Evolutionary conservation across 257 asterid genomes (phyloP).

Genomic region (Verbena officinalis): DNA sequence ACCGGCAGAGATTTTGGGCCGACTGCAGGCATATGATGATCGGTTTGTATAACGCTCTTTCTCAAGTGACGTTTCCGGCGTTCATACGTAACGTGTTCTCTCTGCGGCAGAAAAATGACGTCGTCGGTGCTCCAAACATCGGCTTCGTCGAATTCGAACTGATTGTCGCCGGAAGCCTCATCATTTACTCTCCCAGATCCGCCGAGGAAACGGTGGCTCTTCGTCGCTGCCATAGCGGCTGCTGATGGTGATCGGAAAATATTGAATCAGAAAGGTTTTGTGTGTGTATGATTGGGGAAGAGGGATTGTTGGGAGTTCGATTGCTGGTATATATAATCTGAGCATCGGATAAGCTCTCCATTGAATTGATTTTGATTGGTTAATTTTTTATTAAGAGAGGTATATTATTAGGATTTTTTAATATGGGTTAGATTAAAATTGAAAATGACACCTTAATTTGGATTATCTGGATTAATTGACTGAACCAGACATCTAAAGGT

Average conservation of each 20-base stretch:
- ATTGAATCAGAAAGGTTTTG: neutral
- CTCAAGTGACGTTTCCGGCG: constrained; percentile 38
- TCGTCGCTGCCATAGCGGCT: constrained; percentile 53
- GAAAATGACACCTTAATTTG: constrained; percentile 14
- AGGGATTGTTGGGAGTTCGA: neutral
- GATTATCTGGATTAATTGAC: neutral
- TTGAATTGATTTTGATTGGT: neutral
- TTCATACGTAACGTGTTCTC: constrained; percentile 25
- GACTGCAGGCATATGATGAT: neutral
- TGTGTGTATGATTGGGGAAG: neutral
- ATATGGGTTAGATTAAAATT: neutral
- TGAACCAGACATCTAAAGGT: no score
- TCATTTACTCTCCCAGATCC: constrained; percentile 29
- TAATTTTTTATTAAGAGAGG: neutral
- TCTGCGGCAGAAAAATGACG: neutral
- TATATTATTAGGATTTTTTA: no score
- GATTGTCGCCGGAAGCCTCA: constrained; percentile 33
- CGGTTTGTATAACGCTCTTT: constrained; percentile 28
- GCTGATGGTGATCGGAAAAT: neutral
- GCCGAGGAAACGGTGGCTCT: constrained; percentile 49
- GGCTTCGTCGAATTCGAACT: constrained; percentile 65
- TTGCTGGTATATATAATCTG: constrained; percentile 31
- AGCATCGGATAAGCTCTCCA: constrained; percentile 54
- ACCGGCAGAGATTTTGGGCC: constrained; percentile 66
- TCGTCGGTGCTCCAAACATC: constrained; percentile 54